These are phyloP conservation scores for Zygosaccharomyces gambellarensis DNA, from an alignment of 805 yeast genomes.

Conservation along the genomic window DNA sequence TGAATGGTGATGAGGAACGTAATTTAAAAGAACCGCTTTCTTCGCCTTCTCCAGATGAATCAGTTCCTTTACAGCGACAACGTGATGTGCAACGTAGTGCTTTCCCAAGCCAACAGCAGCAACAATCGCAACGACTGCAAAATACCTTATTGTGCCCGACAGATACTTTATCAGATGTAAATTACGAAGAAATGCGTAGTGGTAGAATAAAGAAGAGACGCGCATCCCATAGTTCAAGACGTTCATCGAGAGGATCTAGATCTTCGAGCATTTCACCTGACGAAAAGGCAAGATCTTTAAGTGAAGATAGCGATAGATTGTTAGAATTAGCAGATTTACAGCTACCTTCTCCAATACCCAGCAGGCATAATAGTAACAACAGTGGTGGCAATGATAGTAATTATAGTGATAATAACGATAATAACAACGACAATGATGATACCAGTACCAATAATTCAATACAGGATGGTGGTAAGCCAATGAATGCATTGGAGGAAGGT, in stretches of 20 bases:
- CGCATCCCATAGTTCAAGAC: constrained; percentile 15
- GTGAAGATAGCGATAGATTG: constrained; percentile 30
- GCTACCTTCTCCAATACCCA: constrained; percentile 11
- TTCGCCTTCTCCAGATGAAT: constrained; percentile 10
- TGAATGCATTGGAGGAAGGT: constrained; percentile 13
- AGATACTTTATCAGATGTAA: constrained; percentile 8
- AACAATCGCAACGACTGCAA: constrained; percentile 7
- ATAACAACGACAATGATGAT: constrained; percentile 3
- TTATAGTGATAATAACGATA: background rate
- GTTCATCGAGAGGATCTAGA: constrained; percentile 15
- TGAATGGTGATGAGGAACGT: background rate
- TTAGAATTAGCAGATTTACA: constrained; percentile 29
- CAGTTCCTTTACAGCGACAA: constrained; percentile 2
- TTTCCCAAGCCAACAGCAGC: background rate
- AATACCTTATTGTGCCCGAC: constrained; percentile 8
- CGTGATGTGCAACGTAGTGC: background rate
- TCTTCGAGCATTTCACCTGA: constrained; percentile 22
- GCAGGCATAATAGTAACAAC: constrained; percentile 1
- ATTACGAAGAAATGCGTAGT: constrained; percentile 25
- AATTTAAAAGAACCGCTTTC: constrained; percentile 1
- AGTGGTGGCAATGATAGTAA: constrained; percentile 5
- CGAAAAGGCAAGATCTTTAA: constrained; percentile 30
- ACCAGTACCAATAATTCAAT: background rate
- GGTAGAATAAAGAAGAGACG: constrained; percentile 28
- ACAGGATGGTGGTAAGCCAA: background rate